phyloP scores from a whole-genome alignment of 2,329 filamentous ascomycete species.

The Thelonectria olida region DNA sequence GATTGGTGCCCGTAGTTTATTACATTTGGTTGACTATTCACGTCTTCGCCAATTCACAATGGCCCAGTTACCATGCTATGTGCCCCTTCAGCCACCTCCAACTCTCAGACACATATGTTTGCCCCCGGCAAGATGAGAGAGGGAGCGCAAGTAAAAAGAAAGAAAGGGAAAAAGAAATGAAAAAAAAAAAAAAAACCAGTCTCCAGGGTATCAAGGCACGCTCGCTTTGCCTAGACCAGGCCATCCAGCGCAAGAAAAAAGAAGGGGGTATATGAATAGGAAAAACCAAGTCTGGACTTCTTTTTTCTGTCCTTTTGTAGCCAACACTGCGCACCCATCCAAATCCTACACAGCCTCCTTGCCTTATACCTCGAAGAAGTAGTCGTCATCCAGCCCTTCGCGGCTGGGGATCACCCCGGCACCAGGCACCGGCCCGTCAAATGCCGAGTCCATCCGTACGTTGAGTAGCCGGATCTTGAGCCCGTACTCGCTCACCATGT shows the following conservation, averaged over 20 bases:
- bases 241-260: constrained; percentile 17
- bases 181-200: constrained; percentile 3
- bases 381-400: constrained; percentile 89
- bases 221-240: constrained; percentile 18
- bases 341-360: neutral
- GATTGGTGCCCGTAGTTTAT: neutral
- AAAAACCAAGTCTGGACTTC: constrained; percentile 20
- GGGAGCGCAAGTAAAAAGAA: neutral
- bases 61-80: neutral
- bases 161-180: neutral
- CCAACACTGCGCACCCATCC: neutral
- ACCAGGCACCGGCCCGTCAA: constrained; percentile 74
- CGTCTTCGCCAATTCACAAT: neutral
- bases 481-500: constrained; percentile 87
- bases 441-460: constrained; percentile 81
- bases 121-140: neutral
- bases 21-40: neutral
- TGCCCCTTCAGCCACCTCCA: neutral
- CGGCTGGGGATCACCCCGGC: constrained; percentile 81
- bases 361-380: constrained; percentile 80
- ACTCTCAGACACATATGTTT: neutral
- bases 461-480: constrained; percentile 93
- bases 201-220: constrained; percentile 15
- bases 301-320: neutral
- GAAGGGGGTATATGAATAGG: constrained; percentile 25